phyloP scores from a whole-genome alignment of 2,329 filamentous ascomycete species.

The Aspergillus ustus region DNA sequence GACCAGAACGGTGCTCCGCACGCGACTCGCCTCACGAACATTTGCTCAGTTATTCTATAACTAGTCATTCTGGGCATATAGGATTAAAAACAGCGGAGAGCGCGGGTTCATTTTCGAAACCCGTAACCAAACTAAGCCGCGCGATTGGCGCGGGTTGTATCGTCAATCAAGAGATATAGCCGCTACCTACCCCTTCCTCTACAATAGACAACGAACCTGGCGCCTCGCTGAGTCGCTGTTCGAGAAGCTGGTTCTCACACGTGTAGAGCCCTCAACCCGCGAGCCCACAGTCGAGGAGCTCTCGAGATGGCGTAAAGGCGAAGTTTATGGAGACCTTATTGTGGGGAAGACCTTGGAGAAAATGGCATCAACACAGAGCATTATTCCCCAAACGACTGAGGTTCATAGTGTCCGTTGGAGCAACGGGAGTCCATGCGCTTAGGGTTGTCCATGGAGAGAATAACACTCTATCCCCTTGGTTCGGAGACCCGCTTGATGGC shows the following conservation, averaged over 20 bases:
- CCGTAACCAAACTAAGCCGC: too few species aligned
- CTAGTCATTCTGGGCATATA: slow-evolving; percentile 1
- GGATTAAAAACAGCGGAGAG: background rate
- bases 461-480: background rate
- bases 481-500: background rate
- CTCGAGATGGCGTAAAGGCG: too few species aligned
- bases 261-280: too few species aligned
- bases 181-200: background rate
- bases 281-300: too few species aligned
- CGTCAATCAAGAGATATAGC: background rate
- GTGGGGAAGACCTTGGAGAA: too few species aligned
- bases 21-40: background rate
- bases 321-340: too few species aligned
- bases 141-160: background rate
- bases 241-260: too few species aligned
- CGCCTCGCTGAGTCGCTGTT: too few species aligned
- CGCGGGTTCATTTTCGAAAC: background rate
- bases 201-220: background rate
- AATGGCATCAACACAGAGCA: too few species aligned
- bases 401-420: background rate
- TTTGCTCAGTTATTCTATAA: background rate
- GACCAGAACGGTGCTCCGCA: background rate
- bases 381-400: too few species aligned
- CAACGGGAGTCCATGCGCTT: background rate
- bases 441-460: background rate